Base-by-base conservation (phyloP, 2,329 filamentous ascomycete species). In the Diplodia seriata region DNA sequence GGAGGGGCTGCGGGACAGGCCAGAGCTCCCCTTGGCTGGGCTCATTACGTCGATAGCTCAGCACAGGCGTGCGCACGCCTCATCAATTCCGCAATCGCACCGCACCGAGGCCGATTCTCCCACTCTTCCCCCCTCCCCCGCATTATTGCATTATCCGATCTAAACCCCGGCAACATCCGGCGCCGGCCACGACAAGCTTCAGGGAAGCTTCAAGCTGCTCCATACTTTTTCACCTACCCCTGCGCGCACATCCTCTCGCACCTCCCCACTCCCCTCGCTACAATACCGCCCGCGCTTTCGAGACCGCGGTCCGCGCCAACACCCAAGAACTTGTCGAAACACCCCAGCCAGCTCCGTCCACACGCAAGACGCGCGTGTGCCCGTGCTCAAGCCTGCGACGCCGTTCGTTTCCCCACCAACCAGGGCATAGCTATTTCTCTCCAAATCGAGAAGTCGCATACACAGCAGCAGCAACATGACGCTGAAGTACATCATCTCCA, bases 401-500 rank as follows among this genome's bases (percentile, higher is more conserved):
- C 50, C 26, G 26, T 26, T 26, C 26, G 26, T 26, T 26, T 26
- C 26, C 26, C 26, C 26, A 26, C 26, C 26, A 26, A 26, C 26
- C 26, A 26, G 26, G 26, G 26, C 26, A 26, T 26, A 26, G 26
- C 26, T 26, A 4, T 26, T 26, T 26, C 26, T 26, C 26, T 26
- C 26, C 26, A 26, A 26, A 26, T 4, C 50, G 20, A 53, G 6
- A 15, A 4, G 14, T 11, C 18, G 23, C 20, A 53, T 20, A 31
- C 15, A 31, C 9, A 36, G 26, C 15, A 8, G 26, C 3, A 18
- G 20, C 62, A 49, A 23, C 38, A 79, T 79, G 77, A 69, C 75
- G 29, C 75, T 76, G 68, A 72, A 76, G 51, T 79, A 80, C 73
- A 78, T 83, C 68, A 81, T 83, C 70, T 83, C 81, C 54, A 81